phyloP scores from a whole-genome alignment of 257 asterid genomes.

The Capsicum baccatum region DNA sequence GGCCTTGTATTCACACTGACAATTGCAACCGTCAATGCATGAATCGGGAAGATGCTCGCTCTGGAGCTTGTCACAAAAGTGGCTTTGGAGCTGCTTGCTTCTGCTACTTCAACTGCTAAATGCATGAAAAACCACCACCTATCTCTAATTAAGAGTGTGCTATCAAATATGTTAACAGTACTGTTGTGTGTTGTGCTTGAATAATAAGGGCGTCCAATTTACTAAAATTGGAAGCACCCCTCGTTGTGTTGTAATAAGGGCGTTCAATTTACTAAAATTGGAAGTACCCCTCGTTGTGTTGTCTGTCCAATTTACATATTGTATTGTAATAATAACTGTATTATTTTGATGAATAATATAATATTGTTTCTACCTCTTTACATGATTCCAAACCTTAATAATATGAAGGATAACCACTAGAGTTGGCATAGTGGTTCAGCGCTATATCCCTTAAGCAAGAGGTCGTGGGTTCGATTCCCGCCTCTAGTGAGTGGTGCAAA shows the following conservation, averaged over 20 bases:
- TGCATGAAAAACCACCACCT: background rate
- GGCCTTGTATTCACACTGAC: conserved; percentile 11
- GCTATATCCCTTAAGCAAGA: no score
- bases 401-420: no score
- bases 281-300: no score
- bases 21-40: conserved; percentile 28
- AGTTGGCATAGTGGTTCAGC: no score
- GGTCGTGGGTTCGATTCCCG: no score
- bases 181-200: background rate
- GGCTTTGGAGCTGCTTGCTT: conserved; percentile 23
- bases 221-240: background rate
- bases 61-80: conserved; percentile 24
- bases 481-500: no score
- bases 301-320: no score
- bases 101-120: conserved; percentile 33
- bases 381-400: no score
- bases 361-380: no score
- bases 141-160: background rate
- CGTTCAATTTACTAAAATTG: no score
- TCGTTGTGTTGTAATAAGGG: background rate
- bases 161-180: background rate
- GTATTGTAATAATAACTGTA: no score
- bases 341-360: no score
- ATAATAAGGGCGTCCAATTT: conserved; percentile 12
- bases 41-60: background rate